Base-by-base conservation (phyloP, 352 stramenopile species). In the Globisporangium cederbergense region DNA sequence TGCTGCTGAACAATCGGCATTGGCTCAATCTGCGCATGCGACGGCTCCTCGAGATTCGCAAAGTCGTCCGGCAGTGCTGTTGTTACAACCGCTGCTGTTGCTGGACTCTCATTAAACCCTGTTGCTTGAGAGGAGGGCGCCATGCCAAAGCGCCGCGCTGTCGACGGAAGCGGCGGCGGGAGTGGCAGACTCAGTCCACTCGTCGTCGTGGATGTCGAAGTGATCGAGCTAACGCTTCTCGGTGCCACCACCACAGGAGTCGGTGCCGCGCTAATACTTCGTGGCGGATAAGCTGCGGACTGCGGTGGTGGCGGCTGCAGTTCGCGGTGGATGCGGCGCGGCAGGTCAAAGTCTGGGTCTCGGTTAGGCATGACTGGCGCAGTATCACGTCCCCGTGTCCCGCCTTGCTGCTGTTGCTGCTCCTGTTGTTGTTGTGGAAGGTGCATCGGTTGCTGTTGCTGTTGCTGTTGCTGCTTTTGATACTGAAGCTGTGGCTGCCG, bases 321-420 rank as follows among this genome's bases (percentile, higher is more conserved):
- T 10, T 75, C 79, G 13, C 77, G 73, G 25, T 83, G 76, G 50
- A 86, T 78, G 13, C 72, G 70, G 20, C 65, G 64, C 13, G 67
- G 47, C 4, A 65, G 47, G 22, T 77, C 61, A 42, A 62, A 73
- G n/a, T 64, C 56, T 4, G 60, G n/a, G 47, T 80, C 73, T 5
- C 66, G 62, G 1, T 55, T 59, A 10, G 73, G 30, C 18, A 68
- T 52, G 60, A 42, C 25, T 13, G 62, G 16, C 36, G 58, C 11
- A 34, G 8, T 11, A 4, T 54, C 50, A 5, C 67, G 52, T 28
- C 52, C 20, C 4, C 13, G 45, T 13, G 10, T 8, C 28, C 25
- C 25, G 34, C 5, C 22, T 46, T 51, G 30, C 14, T 36, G 56
- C 1, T 40, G 25, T 1, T 56, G 65, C 22, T 45, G 30, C 14